Evolutionary conservation across 768 basidiomycete genomes (phyloP).

Genomic region (Naematelia encephala): DNA sequence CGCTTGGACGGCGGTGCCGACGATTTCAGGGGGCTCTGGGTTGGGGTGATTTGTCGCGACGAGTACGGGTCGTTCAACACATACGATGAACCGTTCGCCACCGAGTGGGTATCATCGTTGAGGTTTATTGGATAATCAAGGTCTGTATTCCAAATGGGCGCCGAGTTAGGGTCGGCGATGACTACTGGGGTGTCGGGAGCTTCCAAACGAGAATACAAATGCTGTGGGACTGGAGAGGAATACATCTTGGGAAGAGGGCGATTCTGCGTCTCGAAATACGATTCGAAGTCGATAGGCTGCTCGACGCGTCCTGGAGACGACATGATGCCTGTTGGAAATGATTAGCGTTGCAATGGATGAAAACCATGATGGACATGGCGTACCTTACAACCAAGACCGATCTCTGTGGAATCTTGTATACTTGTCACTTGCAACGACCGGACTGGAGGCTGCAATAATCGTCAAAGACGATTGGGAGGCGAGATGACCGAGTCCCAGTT

Average conservation of each 20-base stretch:
- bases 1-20: not conserved
- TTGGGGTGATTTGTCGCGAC: slow-evolving; percentile 5
- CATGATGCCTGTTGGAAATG: not conserved
- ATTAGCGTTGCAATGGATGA: not conserved
- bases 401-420: not conserved
- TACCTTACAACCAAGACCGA: too few species aligned
- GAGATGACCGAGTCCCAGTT: not conserved
- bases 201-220: too few species aligned
- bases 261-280: not conserved
- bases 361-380: not conserved
- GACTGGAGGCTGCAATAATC: not conserved
- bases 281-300: not conserved
- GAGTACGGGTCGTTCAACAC: too few species aligned
- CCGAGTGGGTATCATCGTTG: not conserved
- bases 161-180: not conserved
- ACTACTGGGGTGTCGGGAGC: not conserved
- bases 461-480: not conserved
- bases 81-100: too few species aligned
- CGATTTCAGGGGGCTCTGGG: slow-evolving; percentile 16
- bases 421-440: not conserved
- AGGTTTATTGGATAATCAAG: not conserved
- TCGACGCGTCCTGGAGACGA: not conserved
- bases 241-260: not conserved
- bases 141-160: not conserved
- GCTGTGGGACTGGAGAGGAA: not conserved